phyloP scores from a whole-genome alignment of 2,329 filamentous ascomycete genomes.

The Colletotrichum somersetense region DNA sequence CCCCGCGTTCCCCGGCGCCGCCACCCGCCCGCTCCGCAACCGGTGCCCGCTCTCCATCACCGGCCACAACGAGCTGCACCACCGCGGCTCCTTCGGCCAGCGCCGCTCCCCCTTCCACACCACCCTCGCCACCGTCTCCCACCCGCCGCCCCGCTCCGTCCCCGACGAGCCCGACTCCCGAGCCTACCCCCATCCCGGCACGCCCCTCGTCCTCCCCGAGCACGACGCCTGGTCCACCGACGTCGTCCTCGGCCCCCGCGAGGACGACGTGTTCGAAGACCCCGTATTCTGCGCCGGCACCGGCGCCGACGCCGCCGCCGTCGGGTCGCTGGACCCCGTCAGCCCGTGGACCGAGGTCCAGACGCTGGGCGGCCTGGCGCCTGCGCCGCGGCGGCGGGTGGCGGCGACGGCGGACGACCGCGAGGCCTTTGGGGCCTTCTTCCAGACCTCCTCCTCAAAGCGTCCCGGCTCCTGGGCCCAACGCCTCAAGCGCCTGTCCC shows the following conservation, averaged over 20 bases:
- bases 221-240: constrained; percentile 33
- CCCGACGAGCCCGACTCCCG: constrained; percentile 34
- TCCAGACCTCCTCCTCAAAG: constrained; percentile 37
- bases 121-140: constrained; percentile 32
- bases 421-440: constrained; percentile 4
- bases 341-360: constrained; percentile 20
- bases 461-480: constrained; percentile 41
- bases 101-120: constrained; percentile 26
- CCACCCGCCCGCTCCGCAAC: constrained; percentile 41
- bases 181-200: constrained; percentile 35
- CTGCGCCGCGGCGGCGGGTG: not conserved
- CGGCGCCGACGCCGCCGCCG: not conserved
- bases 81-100: constrained; percentile 33
- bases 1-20: constrained; percentile 36
- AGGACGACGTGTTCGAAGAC: constrained; percentile 26
- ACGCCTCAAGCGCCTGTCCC: constrained; percentile 42
- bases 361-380: constrained; percentile 17
- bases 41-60: constrained; percentile 40
- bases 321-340: not conserved
- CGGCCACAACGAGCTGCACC: constrained; percentile 33
- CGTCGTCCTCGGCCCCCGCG: constrained; percentile 31
- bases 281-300: not conserved
- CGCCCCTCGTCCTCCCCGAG: constrained; percentile 33
- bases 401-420: not conserved
- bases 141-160: constrained; percentile 27